Evolutionary conservation across 441 rosid genomes (phyloP), one percentile per base, ranked within the genome.

Genomic region (Francoa sonchifolia): DNA sequence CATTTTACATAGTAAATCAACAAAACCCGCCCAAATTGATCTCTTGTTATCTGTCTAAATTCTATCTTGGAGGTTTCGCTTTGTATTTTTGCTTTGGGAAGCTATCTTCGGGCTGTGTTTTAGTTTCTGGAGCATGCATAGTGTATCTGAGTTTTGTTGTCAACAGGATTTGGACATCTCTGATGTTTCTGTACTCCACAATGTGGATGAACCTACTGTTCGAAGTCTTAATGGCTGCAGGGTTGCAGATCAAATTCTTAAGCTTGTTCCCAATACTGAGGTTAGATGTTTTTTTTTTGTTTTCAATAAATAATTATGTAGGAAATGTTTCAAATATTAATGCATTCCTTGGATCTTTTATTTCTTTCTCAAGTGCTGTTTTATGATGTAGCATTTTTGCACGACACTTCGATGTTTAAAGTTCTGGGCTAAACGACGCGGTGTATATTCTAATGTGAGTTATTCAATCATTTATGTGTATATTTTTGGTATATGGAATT

Each of bases 211-310:
- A 63, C 94, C 71, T 44, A 85, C 92, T 22, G 95, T 89, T 66
- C 79, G 92, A 39, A 85, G 95, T 71, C 97, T 89, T 50, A 85
- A 89, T 71, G 95, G 97, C 10, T 89, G 97, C 68, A 68, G 94
- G 60, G 97, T 89, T 65, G 94, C 97, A 16, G 97, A 84, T 67
- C 95, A 75, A 74, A 89, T 89, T 53, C 82, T 89, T 42, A 84
- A 79, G 58, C 92, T 79, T 41, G 92, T 89, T 65, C 94, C 95
- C 37, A 79, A 79, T 61, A 58, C 71, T 58, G 79, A 84, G 97
- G 95, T 73, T 37, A 58, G 43, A 40, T 41, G 39, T 43, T 38
- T 41, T 16, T 11, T 30, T 13, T 54, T 1, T n/a, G n/a, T n/a
- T n/a, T n/a, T n/a, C n/a, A n/a, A n/a, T n/a, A n/a, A n/a, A n/a